Evolutionary conservation across 768 basidiomycete species (phyloP).

Genomic region (Porpolomopsis calyptriformis): DNA sequence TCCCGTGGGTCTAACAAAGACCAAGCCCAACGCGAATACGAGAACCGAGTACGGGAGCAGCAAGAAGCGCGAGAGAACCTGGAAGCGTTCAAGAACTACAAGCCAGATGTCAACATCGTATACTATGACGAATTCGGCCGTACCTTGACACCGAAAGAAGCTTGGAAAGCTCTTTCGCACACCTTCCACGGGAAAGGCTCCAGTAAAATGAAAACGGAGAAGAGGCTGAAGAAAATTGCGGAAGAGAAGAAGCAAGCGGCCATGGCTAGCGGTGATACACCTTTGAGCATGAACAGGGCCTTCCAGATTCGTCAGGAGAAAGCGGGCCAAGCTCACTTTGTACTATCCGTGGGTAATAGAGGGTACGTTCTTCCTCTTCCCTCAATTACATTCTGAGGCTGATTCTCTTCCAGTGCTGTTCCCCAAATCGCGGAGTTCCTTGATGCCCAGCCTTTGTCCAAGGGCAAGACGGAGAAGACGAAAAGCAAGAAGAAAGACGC

Average conservation of each 20-base stretch:
- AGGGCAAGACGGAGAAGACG: constrained; percentile 73
- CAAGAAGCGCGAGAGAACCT: constrained; percentile 76
- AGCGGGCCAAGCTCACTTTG: constrained; percentile 92
- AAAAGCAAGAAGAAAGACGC: constrained; percentile 68
- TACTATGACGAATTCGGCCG: constrained; percentile 97
- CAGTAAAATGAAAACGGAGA: constrained; percentile 95
- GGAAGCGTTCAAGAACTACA: constrained; percentile 86
- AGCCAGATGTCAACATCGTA: constrained; percentile 91
- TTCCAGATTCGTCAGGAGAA: constrained; percentile 92
- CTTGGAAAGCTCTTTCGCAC: constrained; percentile 96
- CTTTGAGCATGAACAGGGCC: constrained; percentile 86
- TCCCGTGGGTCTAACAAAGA: constrained; percentile 77
- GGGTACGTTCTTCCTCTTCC: constrained; percentile 43
- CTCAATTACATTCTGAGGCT: neutral
- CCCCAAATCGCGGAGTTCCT: constrained; percentile 78
- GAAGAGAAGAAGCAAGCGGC: constrained; percentile 92
- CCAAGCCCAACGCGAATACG: constrained; percentile 89
- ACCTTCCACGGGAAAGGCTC: constrained; percentile 98
- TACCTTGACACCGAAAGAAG: constrained; percentile 82
- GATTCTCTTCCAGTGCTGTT: constrained; percentile 48
- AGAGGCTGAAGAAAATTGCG: constrained; percentile 91
- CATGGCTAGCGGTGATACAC: constrained; percentile 93
- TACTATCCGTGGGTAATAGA: constrained; percentile 87
- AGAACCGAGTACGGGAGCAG: constrained; percentile 85
- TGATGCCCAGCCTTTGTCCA: constrained; percentile 69